Evolutionary conservation across 2,329 filamentous ascomycete genomes (phyloP), one percentile per base, ranked within the genome.

Genomic region (Aureobasidium sp.): DNA sequence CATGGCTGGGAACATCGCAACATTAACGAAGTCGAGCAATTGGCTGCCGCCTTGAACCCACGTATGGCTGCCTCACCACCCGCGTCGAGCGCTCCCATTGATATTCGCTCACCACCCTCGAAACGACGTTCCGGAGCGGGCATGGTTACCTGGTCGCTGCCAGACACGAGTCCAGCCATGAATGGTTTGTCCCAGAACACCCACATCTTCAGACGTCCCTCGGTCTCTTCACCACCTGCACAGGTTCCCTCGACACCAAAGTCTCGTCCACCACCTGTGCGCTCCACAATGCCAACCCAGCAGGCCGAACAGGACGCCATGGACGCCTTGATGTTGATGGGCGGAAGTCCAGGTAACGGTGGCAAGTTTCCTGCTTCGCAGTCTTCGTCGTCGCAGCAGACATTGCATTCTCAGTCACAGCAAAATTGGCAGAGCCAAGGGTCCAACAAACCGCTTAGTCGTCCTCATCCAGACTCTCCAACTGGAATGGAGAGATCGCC

Each of bases 1-100:
- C 87, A 95, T 71, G 91, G 90, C 63, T 94, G 91, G 88, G 89
- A 96, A 75, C 83, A 87, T 55, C 86, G 88, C 65, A 86, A 85
- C 20, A 84, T 94, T 63, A 86, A 88, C 61, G 89, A 93, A 74
- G 84, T 93, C 34, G 90, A 93, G 75, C 84, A 84, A 51, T 76
- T 90, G 44, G 84, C 89, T 11, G 90, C 89, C 1, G 82, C 82
- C 63, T 83, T 80, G 22, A 42, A 48, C 15, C 63, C 64, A 20
- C 55, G 62, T 20, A 62, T 58, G n/a, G 34, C 55, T n/a, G 56
- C 52, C 5, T 65, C 63, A 12, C 59, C 62, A 17, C 56, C 60
- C 37, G 20, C 63, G 5, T 52, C 63, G n/a, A 56, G 42, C 20
- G 37, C 58, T 20, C 42, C 25, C 25, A 61, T 22, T 12, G 36